These are phyloP conservation scores for Moricandia arvensis DNA, from an alignment of 345 rosid species.

Conservation along the genomic window DNA sequence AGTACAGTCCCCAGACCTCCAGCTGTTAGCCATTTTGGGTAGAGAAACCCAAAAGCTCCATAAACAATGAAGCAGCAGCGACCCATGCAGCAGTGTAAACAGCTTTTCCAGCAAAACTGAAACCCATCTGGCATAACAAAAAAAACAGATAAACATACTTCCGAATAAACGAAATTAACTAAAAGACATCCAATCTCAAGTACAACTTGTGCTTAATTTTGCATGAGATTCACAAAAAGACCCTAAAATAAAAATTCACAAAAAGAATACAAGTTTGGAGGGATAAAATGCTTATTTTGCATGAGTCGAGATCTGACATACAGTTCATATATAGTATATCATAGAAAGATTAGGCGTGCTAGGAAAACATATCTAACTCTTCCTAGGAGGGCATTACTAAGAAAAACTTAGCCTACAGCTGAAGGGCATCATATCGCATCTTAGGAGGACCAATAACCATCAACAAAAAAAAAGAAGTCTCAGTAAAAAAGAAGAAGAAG, in stretches of 20 bases:
- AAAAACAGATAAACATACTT: slow-evolving; percentile 19
- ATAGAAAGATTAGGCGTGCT: not conserved
- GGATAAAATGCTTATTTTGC: slow-evolving; percentile 6
- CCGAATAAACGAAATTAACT: not conserved
- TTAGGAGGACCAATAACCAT: not conserved
- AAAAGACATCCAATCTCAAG: not conserved
- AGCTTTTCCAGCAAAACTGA: slow-evolving; percentile 89
- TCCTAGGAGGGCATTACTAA: not conserved
- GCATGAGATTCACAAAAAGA: too few species aligned
- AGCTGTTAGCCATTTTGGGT: slow-evolving; percentile 95
- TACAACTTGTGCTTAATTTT: not conserved
- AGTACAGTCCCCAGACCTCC: slow-evolving; percentile 98
- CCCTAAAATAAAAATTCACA: not conserved
- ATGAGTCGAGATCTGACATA: not conserved
- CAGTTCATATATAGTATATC: not conserved
- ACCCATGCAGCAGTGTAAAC: slow-evolving; percentile 87
- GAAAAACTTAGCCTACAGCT: not conserved
- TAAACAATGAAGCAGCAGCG: slow-evolving; percentile 83
- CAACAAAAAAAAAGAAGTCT: not conserved
- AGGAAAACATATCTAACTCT: not conserved
- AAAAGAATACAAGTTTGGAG: slow-evolving; percentile 13
- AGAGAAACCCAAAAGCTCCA: slow-evolving; percentile 93
- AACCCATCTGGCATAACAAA: slow-evolving; percentile 73
- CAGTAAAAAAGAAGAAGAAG: not conserved
- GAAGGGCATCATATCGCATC: not conserved